Evolutionary conservation across 331 rosid species (phyloP), one percentile per base, ranked within the genome.

Genomic region (Phaseolus coccineus): DNA sequence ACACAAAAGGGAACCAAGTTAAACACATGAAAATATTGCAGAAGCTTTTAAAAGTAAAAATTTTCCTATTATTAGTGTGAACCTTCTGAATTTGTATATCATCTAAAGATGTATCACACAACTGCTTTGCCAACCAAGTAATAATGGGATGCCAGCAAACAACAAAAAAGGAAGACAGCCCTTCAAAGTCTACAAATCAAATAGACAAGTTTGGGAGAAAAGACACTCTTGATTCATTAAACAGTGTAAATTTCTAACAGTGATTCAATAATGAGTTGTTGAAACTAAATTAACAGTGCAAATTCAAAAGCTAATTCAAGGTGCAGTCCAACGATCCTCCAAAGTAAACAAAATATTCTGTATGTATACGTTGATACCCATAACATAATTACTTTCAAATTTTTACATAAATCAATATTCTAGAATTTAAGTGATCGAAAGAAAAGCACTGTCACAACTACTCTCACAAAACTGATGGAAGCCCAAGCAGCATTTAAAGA

Each of bases 401-500:
- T 33, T 33, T 33, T 33, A 4, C 37, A 33, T 33, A 33, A 33
- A 33, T 33, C 5, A 33, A 33, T 33, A 33, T 5, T 33, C 37
- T 33, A 33, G 4, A 33, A 33, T 33, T 3, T 33, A 33, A 33
- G 4, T 33, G 37, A 33, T 33, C 5, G 37, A 33, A 33, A 33
- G 37, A 33, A 33, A 33, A 33, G 37, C 37, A 33, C 35, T 31
- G 37, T 33, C 37, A 33, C 37, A 33, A 33, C 4, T 33, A 33
- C 37, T 33, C 4, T 33, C 37, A 33, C 37, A 33, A 33, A 33
- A 33, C 37, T 33, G 37, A 5, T 33, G 37, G 90, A 89, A 79
- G 90, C 96, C 1, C 93, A 87, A 78, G 84, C 67, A 68, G 94
- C 97, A 25, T 88, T 92, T n/a, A 92, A 87, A 83, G 94, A 92